Evolutionary conservation across 1,284 basidiomycete genomes (phyloP).

Genomic region (Rhizoctonia solani): DNA sequence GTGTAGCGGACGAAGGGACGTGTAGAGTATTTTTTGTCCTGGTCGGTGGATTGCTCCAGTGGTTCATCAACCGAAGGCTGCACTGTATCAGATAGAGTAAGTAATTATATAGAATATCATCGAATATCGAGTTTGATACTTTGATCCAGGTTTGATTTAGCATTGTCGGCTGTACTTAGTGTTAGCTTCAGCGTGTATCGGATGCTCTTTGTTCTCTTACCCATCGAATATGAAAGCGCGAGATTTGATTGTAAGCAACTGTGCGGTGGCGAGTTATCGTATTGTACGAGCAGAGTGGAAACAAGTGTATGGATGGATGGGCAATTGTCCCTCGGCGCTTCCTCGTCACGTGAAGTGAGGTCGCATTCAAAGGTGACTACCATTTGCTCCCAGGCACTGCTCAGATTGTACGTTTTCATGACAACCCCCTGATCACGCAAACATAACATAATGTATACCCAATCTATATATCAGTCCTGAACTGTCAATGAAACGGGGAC

Average conservation of each 20-base stretch:
- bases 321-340: constrained; percentile 15
- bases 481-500: not conserved
- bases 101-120: not conserved
- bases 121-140: constrained; percentile 8
- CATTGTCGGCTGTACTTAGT: constrained; percentile 2
- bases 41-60: not conserved
- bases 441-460: not conserved
- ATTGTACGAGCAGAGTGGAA: not conserved
- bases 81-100: not conserved
- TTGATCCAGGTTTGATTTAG: constrained; percentile 23
- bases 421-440: not conserved
- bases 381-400: not conserved
- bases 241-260: not conserved
- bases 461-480: not conserved
- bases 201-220: not conserved
- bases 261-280: not conserved
- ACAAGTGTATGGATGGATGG: constrained; percentile 16
- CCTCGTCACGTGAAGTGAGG: not conserved
- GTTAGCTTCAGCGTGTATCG: not conserved
- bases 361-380: not conserved
- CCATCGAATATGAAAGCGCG: constrained; percentile 5
- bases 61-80: not conserved
- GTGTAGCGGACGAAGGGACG: constrained; percentile 61
- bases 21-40: not conserved
- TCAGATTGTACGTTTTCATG: not conserved